Evolutionary conservation across 139 green algal species (phyloP).

Genomic region (Pleodorina starrii): DNA sequence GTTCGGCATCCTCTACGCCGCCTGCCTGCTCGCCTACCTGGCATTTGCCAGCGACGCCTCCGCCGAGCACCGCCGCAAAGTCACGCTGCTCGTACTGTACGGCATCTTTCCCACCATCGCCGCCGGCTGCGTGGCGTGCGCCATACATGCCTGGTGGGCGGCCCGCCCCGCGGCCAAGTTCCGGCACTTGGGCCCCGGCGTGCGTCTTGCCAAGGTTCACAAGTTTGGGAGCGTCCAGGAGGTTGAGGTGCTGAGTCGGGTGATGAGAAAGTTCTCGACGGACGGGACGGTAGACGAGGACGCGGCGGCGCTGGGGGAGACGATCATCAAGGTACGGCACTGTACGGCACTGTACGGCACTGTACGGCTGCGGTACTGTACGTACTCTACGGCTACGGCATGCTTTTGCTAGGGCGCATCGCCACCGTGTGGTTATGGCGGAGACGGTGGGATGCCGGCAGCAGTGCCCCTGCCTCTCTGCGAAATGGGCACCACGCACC

Average conservation of each 20-base stretch:
- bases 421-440: no score
- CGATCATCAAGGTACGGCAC: conserved; percentile 35
- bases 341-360: neutral
- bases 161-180: conserved; percentile 31
- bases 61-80: neutral
- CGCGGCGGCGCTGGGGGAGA: conserved; percentile 23
- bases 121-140: neutral
- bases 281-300: neutral
- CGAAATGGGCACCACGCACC: no score
- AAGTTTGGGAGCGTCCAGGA: conserved; percentile 35
- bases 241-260: conserved; percentile 32
- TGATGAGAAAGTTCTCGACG: neutral
- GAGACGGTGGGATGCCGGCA: no score
- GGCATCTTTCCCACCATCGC: conserved; percentile 53
- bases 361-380: no score
- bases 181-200: neutral
- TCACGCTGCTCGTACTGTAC: conserved; percentile 44
- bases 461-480: no score
- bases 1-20: conserved; percentile 41
- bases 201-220: conserved; percentile 30
- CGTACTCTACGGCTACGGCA: no score
- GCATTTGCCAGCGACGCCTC: neutral
- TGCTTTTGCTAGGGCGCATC: no score
- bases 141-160: conserved; percentile 10
- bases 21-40: neutral